phyloP scores from a whole-genome alignment of 2,329 filamentous ascomycete species.

The Colletotrichum paranaense region DNA sequence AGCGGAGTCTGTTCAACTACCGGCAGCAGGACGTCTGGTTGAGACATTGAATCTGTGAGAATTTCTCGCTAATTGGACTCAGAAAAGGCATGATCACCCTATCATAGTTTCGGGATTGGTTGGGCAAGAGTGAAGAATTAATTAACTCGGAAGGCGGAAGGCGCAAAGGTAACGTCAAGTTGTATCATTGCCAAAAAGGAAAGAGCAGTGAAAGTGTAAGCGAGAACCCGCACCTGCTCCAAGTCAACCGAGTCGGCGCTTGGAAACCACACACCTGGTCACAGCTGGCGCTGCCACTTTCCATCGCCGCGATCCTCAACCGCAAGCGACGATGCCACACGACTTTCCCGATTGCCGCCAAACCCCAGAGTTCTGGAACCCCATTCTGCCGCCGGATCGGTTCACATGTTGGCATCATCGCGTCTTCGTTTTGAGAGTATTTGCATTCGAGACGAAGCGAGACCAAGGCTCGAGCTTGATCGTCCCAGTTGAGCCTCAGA shows the following conservation, averaged over 20 bases:
- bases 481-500: background rate
- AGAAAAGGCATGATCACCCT: background rate
- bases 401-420: background rate
- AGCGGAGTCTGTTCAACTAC: background rate
- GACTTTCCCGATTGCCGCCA: background rate
- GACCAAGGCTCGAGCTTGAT: background rate
- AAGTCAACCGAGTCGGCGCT: background rate
- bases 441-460: background rate
- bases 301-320: background rate
- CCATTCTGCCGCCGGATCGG: background rate
- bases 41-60: background rate
- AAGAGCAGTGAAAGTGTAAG: background rate
- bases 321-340: background rate
- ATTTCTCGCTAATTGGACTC: background rate
- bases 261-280: background rate
- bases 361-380: background rate
- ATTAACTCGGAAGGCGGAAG: background rate
- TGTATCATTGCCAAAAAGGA: background rate
- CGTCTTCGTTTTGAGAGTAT: background rate
- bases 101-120: background rate
- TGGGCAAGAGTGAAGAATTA: background rate
- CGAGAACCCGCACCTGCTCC: background rate
- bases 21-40: background rate
- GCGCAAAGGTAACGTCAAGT: background rate
- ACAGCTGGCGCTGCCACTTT: background rate